Evolutionary conservation across 352 stramenopile species (phyloP).

Genomic region (Phytophthora fragariaefolia): DNA sequence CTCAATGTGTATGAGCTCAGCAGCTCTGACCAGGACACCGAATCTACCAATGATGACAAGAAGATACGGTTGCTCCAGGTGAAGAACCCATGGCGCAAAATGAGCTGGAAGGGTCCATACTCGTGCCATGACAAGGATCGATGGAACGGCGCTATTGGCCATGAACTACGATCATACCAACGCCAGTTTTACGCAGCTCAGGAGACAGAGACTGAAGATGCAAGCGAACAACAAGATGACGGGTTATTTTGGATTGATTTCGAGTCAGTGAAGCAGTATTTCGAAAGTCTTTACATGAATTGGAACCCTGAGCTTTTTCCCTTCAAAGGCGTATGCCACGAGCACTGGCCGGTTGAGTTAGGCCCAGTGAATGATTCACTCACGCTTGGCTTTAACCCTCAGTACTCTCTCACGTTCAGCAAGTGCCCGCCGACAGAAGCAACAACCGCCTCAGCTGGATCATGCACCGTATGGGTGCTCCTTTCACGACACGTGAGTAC

Average conservation of each 20-base stretch:
- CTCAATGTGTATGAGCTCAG: slow-evolving; percentile 91
- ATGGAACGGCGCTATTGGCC: slow-evolving; percentile 63
- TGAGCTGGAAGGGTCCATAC: slow-evolving; percentile 89
- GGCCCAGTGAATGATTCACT: slow-evolving; percentile 91
- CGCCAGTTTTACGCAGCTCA: slow-evolving; percentile 51
- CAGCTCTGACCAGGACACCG: slow-evolving; percentile 55
- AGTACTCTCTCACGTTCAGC: slow-evolving; percentile 90
- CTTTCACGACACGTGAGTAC: slow-evolving; percentile 92
- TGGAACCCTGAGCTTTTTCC: slow-evolving; percentile 96
- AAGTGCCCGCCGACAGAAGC: slow-evolving; percentile 14
- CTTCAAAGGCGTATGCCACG: slow-evolving; percentile 79
- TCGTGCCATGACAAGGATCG: slow-evolving; percentile 62
- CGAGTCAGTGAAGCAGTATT: slow-evolving; percentile 92
- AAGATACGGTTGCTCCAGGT: slow-evolving; percentile 90
- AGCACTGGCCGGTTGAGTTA: slow-evolving; percentile 83
- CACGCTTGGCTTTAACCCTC: slow-evolving; percentile 94
- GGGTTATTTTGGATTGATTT: slow-evolving; percentile 98
- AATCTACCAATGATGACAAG: slow-evolving; percentile 36
- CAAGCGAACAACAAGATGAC: slow-evolving; percentile 72
- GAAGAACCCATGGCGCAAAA: slow-evolving; percentile 96
- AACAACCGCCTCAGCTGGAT: slow-evolving; percentile 24
- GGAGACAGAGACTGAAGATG: slow-evolving; percentile 17
- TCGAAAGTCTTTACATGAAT: slow-evolving; percentile 94
- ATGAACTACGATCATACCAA: slow-evolving; percentile 67
- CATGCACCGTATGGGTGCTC: slow-evolving; percentile 90